Evolutionary conservation across 2,329 filamentous ascomycete genomes (phyloP), one percentile per base, ranked within the genome.

Genomic region (Venturia oleaginea): DNA sequence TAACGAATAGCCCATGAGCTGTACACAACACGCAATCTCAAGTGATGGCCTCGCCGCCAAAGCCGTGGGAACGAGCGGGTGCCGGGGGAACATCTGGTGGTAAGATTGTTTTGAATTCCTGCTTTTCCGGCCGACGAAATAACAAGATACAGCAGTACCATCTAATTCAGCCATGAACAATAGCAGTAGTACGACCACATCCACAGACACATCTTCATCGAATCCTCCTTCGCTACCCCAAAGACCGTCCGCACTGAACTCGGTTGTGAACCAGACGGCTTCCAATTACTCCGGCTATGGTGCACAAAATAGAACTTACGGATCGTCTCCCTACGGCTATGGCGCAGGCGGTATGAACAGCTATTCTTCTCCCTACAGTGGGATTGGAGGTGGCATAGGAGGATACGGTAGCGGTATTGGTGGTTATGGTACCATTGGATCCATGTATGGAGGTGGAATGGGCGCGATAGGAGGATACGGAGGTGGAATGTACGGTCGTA

Each of bases 51-150:
- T 79, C 93, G 76, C 94, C 94, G 73, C 94, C 94, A 64, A 99
- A 99, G 79, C 94, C 94, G 59, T 99, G 94, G 94, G 94, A 99
- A 79, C 85, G 88, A 76, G 84, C 87, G 69, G 89, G 88, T 77
- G 84, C 85, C 67, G 81, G 76, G 65, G 70, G 69, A 61, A 70
- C 70, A 8, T 68, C 69, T 61, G 66, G 65, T 51, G 61, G 55
- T 64, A 40, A 40, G 42, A 62, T 34, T 37, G 15, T 40, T 34
- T 22, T 27, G 19, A 40, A 30, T 10, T 30, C 48, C 19, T 34
- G 17, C 34, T 54, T 51, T 3, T 30, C 34, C 17, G n/a, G 15
- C 32, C 15, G 19, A 10, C 32, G 8, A 27, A 62, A 51, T 65
- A 24, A 46, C 42, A 71, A 80, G 62, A 80, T 55, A 70, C 78